These are phyloP conservation scores for Kingdonia uniflora DNA, from an alignment of 164 flowering plant genomes.

Conservation along the genomic window DNA sequence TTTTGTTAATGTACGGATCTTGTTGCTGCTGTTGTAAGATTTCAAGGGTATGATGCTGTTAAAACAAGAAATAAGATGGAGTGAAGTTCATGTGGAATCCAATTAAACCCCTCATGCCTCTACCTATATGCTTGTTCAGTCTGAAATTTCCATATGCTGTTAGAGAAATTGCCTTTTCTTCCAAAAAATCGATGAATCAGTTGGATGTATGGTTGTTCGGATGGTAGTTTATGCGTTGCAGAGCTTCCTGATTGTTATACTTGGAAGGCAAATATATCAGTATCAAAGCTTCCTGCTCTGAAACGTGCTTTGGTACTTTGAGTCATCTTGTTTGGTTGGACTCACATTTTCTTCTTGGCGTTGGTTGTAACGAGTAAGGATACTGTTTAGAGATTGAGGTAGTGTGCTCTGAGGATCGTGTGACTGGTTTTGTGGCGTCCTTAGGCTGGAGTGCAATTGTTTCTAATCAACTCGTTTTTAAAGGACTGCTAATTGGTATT, in stretches of 20 bases:
- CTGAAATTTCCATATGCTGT: constrained; percentile 57
- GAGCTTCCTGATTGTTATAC: constrained; percentile 63
- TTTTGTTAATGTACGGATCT: too few relatives aligned
- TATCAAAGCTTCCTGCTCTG: constrained; percentile 43
- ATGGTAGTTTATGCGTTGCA: constrained; percentile 53
- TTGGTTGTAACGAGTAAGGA: constrained; percentile 38
- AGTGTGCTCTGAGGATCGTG: constrained; percentile 55
- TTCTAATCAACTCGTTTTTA: constrained; percentile 25
- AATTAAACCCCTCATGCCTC: constrained; percentile 72
- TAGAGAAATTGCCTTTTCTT: constrained; percentile 39
- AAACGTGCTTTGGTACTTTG: constrained; percentile 30
- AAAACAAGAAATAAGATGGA: constrained; percentile 73
- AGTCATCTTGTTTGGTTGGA: constrained; percentile 80
- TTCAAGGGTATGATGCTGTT: constrained; percentile 45
- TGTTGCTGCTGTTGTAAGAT: constrained; percentile 67
- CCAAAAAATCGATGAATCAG: constrained; percentile 34
- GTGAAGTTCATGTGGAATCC: constrained; percentile 81
- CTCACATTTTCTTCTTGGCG: constrained; percentile 52
- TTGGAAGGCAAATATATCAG: constrained; percentile 65
- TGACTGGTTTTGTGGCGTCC: constrained; percentile 42
- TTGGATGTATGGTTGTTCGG: constrained; percentile 60
- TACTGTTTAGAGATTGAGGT: constrained; percentile 56
- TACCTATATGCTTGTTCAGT: constrained; percentile 70
- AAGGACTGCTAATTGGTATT: constrained; percentile 42
- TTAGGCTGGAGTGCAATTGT: constrained; percentile 72